A percentile compares a stretch with the other conserved stretches of the same genome.
These are phyloP conservation scores for Vinca minor DNA, from an alignment of 257 asterid genomes.

Conservation along the genomic window DNA sequence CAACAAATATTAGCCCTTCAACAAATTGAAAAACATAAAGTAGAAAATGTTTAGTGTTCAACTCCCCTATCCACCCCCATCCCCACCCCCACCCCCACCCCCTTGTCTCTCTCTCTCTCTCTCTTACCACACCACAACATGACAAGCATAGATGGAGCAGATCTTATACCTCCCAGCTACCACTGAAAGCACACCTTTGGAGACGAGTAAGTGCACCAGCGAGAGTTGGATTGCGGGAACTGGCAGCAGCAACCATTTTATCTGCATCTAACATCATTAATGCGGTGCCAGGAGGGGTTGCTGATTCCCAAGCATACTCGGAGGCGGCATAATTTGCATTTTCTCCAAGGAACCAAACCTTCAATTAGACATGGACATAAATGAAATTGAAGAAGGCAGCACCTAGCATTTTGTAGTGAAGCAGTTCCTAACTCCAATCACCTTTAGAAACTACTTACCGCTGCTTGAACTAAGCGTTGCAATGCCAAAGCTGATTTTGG, in stretches of 20 bases:
- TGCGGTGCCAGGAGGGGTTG: slow-evolving; percentile 99
- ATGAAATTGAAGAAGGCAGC: slow-evolving; percentile 8
- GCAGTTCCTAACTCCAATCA: slow-evolving; percentile 4
- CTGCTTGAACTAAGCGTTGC: slow-evolving; percentile 98
- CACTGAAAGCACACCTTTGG: slow-evolving; percentile 96
- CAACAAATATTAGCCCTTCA: neutral
- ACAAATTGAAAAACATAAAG: neutral
- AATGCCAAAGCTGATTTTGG: slow-evolving; percentile 96
- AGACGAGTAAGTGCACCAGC: slow-evolving; percentile 98
- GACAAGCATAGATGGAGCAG: slow-evolving; percentile 6
- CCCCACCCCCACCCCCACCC: too few relatives aligned
- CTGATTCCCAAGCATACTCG: slow-evolving; percentile 99
- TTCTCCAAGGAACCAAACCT: slow-evolving; percentile 99
- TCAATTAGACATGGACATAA: slow-evolving; percentile 19
- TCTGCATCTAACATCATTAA: slow-evolving; percentile 99
- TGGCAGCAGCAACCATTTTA: slow-evolving; percentile 99
- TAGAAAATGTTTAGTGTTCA: neutral
- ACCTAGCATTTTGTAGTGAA: slow-evolving; percentile 3
- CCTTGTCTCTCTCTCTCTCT: too few relatives aligned
- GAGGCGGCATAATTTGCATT: slow-evolving; percentile 99
- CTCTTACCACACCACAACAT: too few relatives aligned
- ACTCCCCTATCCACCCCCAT: neutral
- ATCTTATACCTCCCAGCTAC: slow-evolving; percentile 97
- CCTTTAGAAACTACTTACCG: slow-evolving; percentile 44
- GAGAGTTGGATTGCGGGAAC: slow-evolving; percentile 98